Conservation (phyloP, 108 stramenopile species). For the Thalassiosira profunda region DNA sequence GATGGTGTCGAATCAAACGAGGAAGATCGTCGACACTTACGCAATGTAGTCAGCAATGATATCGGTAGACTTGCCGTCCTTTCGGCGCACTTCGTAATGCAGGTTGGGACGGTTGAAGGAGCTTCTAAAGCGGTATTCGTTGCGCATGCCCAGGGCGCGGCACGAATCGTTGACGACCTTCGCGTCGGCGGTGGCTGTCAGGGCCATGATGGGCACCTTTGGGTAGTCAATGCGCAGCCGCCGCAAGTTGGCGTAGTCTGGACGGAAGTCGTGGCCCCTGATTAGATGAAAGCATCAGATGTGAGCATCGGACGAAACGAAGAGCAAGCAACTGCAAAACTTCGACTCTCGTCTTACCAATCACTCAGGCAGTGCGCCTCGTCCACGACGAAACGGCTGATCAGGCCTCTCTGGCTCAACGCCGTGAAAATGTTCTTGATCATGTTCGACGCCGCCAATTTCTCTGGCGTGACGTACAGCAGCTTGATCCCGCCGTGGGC, state of each 20-base stretch:
- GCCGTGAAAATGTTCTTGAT: constrained; percentile 76
- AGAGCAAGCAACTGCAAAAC: too few species aligned
- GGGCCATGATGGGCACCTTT: constrained; percentile 95
- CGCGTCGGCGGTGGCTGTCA: constrained; percentile 99
- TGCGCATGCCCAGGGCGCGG: constrained; percentile 80
- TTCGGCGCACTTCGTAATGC: constrained; percentile 92
- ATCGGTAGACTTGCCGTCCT: constrained; percentile 82
- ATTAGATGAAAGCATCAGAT: not conserved
- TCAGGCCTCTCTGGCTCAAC: constrained; percentile 62
- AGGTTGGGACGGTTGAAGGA: constrained; percentile 98
- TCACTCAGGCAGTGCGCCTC: constrained; percentile 96
- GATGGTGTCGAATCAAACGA: too few species aligned
- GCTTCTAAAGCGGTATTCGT: constrained; percentile 69
- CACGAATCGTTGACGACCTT: constrained; percentile 94
- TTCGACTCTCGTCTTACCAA: constrained; percentile 45
- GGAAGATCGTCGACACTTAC: too few species aligned
- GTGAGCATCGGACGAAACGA: not conserved
- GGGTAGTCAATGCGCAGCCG: constrained; percentile 90
- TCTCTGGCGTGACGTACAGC: constrained; percentile 99
- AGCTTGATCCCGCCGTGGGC: constrained; percentile 92
- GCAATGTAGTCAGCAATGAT: constrained; percentile 84
- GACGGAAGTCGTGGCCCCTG: constrained; percentile 65
- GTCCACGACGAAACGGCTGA: constrained; percentile 98
- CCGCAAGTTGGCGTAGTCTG: constrained; percentile 93
- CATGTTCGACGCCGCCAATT: constrained; percentile 75